Percentiles rank a stretch among this genome's conserved stretches.
phyloP scores from a whole-genome alignment of 306 rosid species.

The Carpinus viminea region DNA sequence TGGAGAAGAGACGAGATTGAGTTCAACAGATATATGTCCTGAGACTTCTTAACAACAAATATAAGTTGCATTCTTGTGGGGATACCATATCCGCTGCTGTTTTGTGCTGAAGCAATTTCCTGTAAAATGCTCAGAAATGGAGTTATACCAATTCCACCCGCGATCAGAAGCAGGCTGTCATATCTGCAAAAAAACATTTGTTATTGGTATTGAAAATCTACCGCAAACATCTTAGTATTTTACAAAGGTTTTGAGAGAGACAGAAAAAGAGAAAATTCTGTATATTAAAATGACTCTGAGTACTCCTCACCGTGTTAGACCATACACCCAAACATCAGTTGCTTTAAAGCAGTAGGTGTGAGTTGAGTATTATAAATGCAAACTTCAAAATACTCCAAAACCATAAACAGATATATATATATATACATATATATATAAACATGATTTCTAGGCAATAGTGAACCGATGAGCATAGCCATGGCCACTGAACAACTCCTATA shows the following conservation, averaged over 20 bases:
- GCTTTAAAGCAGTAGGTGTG: no score
- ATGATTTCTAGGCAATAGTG: background rate
- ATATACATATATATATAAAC: background rate
- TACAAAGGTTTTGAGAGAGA: no score
- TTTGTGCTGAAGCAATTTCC: constrained; percentile 50
- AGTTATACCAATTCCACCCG: constrained; percentile 91
- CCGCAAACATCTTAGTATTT: no score
- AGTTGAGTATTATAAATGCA: no score
- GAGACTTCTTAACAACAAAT: constrained; percentile 61
- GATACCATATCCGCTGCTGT: constrained; percentile 26
- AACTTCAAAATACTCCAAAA: no score
- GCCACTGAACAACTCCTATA: background rate
- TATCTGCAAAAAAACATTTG: constrained; percentile 51
- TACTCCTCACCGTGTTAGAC: no score
- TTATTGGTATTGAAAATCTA: constrained; percentile 15
- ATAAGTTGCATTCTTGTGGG: constrained; percentile 63
- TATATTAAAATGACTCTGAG: no score
- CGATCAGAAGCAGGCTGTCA: constrained; percentile 71
- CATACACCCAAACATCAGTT: no score
- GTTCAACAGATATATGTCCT: constrained; percentile 58
- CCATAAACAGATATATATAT: no score
- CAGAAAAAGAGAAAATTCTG: no score
- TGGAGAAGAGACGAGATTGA: constrained; percentile 58
- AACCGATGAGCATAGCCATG: background rate
- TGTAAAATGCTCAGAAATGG: constrained; percentile 82